These are phyloP conservation scores for Corymbia maculata DNA, from an alignment of 345 rosid species.

Conservation along the genomic window DNA sequence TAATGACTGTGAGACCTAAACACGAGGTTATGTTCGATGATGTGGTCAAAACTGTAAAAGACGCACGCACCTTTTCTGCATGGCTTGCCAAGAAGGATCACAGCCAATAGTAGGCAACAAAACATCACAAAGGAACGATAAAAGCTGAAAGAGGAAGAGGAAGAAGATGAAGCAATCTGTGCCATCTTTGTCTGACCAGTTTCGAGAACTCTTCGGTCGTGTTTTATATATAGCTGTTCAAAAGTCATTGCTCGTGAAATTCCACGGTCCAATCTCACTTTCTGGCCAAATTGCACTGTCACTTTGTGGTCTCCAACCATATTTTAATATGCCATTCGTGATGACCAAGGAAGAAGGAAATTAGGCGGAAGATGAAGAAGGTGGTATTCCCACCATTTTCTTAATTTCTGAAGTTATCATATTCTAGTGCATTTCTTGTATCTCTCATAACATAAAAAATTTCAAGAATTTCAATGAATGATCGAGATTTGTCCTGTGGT, in stretches of 20 bases:
- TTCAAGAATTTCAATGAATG: neutral
- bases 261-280: neutral
- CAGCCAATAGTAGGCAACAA: neutral
- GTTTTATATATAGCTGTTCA: neutral
- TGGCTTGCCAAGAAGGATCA: neutral
- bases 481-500: no score
- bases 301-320: neutral
- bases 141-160: neutral
- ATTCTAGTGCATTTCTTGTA: no score
- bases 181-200: neutral
- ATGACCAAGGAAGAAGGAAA: neutral
- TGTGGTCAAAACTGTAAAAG: neutral
- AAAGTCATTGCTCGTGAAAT: neutral
- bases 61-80: neutral
- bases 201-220: neutral
- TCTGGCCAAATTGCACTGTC: neutral
- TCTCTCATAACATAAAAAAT: no score
- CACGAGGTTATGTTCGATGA: neutral
- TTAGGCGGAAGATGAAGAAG: neutral
- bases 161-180: neutral
- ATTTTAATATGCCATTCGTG: neutral
- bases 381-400: neutral
- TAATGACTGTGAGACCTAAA: neutral
- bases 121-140: neutral
- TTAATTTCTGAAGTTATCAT: neutral